Base-by-base conservation (phyloP, 352 stramenopile genomes). In the Pythium aquatile region DNA sequence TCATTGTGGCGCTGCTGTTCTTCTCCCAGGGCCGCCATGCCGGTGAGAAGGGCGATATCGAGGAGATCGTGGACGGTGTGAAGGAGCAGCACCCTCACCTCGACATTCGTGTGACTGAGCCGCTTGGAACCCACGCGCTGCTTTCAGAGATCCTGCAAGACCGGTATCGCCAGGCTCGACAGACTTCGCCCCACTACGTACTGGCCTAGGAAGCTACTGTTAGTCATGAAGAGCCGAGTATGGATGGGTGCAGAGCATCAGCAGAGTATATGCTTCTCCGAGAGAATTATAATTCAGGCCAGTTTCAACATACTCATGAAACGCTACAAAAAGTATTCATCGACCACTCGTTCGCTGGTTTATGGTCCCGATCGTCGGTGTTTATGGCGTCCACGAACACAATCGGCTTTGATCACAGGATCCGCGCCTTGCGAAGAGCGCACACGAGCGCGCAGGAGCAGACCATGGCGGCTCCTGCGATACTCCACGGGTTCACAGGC, bases 1-100 rank as follows among this genome's bases (percentile, higher is more conserved):
- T 96, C 8, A 72, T 96, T 6, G 63, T 91, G 20, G 79, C 85
- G 24, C 76, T 92, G 32, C 68, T 91, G 55, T 94, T 96, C 68
- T 74, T 94, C 32, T 91, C 85, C 0, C 81, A 88, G 32, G 87
- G 82, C 20, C 78, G 81, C 1, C 81, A 94, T 51, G 83, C 87
- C 30, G 87, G 83, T 11, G 78, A 82, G 30, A 83, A 87, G 33
- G 84, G 83, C 16, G 83, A 94, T 49, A 91, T 96, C 47, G 81
- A 93, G 49, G 75, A 86, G 58, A 94, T 94, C 47, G 59, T 93
- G 11, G 55, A 77, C 0, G 73, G 65, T 16, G 66, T 90, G 28
- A 78, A 77, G 39, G 52, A 57, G 24, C 68, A 63, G 39, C 57
- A 92, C 56, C 76, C 79, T 0, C 57, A 56, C 5, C 58, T 94